phyloP scores from a whole-genome alignment of 1,284 basidiomycete genomes.

The Uromyces viciae-fabae region DNA sequence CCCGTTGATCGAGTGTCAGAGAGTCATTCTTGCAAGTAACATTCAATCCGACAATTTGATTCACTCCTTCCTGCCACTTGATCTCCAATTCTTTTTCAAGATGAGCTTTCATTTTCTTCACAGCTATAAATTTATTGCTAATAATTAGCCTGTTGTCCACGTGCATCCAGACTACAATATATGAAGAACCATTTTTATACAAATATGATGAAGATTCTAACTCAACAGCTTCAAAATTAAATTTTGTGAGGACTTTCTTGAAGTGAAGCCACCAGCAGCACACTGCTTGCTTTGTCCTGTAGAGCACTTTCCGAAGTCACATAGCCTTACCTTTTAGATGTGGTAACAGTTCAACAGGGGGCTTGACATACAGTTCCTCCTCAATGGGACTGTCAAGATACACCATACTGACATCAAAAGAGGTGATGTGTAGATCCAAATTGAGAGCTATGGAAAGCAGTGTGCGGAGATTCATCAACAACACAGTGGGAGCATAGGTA shows the following conservation, averaged over 20 bases:
- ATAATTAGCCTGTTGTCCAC: slow-evolving; percentile 7
- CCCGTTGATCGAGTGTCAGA: neutral
- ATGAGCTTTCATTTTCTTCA: neutral
- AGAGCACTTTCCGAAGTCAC: neutral
- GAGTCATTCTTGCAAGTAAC: neutral
- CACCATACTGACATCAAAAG: slow-evolving; percentile 26
- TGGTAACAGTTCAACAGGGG: neutral
- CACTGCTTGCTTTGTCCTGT: neutral
- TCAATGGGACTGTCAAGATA: slow-evolving; percentile 32
- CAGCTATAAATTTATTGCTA: neutral
- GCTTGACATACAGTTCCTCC: slow-evolving; percentile 12
- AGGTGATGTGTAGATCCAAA: neutral
- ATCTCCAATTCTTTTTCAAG: neutral
- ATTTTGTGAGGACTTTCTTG: neutral
- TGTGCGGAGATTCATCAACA: neutral
- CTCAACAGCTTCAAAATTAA: neutral
- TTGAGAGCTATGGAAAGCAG: neutral
- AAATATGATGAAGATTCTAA: neutral
- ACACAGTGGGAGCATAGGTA: neutral
- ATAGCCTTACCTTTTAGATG: neutral
- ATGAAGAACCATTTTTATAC: neutral
- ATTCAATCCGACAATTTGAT: slow-evolving; percentile 13
- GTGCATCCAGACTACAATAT: neutral
- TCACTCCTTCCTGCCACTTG: neutral
- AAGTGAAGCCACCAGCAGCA: slow-evolving; percentile 11